Conservation (phyloP, 768 basidiomycete genomes). For the Favolaschia claudopus region DNA sequence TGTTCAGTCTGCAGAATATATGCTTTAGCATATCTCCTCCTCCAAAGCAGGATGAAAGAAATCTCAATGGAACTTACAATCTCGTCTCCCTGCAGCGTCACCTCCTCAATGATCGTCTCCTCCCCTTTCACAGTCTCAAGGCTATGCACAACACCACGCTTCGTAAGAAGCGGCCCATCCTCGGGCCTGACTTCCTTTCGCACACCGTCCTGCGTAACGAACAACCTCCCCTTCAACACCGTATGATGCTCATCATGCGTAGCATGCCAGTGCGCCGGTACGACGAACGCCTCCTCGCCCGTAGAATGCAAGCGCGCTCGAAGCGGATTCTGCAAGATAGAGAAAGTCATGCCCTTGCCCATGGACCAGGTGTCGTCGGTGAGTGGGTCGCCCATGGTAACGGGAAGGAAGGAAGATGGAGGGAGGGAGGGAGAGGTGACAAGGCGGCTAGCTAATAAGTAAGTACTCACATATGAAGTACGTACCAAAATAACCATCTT, state of each 20-base stretch:
- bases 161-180: background rate
- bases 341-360: background rate
- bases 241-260: background rate
- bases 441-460: too few species aligned
- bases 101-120: slow-evolving; percentile 2
- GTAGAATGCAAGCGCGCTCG: background rate
- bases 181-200: background rate
- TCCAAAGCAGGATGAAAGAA: too few species aligned
- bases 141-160: background rate
- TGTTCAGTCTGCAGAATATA: background rate
- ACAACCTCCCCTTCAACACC: background rate
- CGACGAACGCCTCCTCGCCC: background rate
- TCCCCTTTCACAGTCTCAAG: background rate
- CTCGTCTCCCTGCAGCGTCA: background rate
- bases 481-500: too few species aligned
- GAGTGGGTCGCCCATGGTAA: slow-evolving; percentile 7
- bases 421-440: too few species aligned
- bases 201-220: background rate
- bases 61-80: background rate
- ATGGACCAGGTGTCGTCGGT: background rate
- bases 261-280: background rate
- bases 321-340: slow-evolving; percentile 4
- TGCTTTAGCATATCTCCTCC: too few species aligned
- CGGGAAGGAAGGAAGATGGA: background rate
- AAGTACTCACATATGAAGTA: too few species aligned